phyloP scores from a whole-genome alignment of 352 stramenopile genomes.

The Phytophthora palmivora region DNA sequence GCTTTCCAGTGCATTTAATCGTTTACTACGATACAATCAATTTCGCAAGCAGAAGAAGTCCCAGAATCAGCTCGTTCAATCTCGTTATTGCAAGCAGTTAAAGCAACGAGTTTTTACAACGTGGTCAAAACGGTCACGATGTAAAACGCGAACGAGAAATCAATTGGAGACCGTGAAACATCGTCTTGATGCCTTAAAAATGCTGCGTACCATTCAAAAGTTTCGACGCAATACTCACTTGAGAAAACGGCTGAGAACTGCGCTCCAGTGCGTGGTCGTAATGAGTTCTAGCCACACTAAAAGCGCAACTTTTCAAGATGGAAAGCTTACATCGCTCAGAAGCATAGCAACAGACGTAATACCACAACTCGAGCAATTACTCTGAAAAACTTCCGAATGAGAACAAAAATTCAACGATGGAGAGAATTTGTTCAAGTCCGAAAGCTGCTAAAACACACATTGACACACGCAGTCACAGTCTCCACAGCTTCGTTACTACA shows the following conservation, averaged over 20 bases:
- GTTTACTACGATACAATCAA: slow-evolving; percentile 7
- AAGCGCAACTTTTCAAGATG: slow-evolving; percentile 17
- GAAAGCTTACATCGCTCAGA: slow-evolving; percentile 21
- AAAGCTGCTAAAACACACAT: slow-evolving; percentile 27
- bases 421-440: slow-evolving; percentile 15
- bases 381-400: slow-evolving; percentile 27
- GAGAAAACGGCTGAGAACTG: slow-evolving; percentile 6
- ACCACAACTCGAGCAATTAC: not conserved
- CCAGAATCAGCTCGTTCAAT: not conserved
- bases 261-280: slow-evolving; percentile 7
- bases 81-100: not conserved
- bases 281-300: slow-evolving; percentile 9
- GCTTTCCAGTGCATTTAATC: slow-evolving; percentile 24
- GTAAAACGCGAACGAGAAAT: not conserved
- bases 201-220: slow-evolving; percentile 7
- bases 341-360: not conserved
- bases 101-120: slow-evolving; percentile 2
- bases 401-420: slow-evolving; percentile 34
- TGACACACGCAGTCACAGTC: slow-evolving; percentile 18
- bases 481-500: slow-evolving; percentile 22
- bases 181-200: slow-evolving; percentile 4
- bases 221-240: slow-evolving; percentile 11
- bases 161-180: slow-evolving; percentile 1
- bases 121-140: slow-evolving; percentile 17
- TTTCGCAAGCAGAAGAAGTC: slow-evolving; percentile 9